These are phyloP conservation scores for Podospora bellae-mahoneyi DNA, from an alignment of 495 filamentous ascomycete genomes.

Conservation along the genomic window DNA sequence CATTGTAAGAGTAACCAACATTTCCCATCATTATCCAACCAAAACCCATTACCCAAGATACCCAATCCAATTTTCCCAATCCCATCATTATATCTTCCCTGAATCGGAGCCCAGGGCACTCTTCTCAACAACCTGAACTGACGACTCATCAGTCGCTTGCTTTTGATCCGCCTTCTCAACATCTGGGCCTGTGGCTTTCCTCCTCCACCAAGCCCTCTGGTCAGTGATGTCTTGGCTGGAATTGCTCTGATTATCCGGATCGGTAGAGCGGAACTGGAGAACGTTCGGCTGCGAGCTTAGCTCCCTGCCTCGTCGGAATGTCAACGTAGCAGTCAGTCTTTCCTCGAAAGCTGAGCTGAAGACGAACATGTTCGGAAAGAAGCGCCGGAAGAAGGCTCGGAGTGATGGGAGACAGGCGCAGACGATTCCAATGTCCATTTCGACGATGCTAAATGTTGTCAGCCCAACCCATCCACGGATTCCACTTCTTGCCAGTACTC, in stretches of 20 bases:
- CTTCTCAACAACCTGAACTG: neutral
- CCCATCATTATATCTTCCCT: neutral
- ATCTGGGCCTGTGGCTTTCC: neutral
- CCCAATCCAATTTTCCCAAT: neutral
- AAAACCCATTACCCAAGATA: neutral
- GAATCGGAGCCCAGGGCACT: neutral
- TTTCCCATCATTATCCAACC: neutral
- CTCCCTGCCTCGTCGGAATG: neutral
- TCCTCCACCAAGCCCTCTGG: neutral
- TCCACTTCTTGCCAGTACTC: slow-evolving; percentile 1
- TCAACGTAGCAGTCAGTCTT: slow-evolving; percentile 3
- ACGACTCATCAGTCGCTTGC: neutral
- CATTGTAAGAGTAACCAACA: neutral
- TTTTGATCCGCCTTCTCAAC: neutral
- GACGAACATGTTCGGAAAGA: slow-evolving; percentile 20
- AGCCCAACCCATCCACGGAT: neutral
- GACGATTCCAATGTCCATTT: slow-evolving; percentile 27
- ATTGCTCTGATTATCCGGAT: neutral
- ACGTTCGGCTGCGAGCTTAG: neutral
- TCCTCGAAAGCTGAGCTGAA: slow-evolving; percentile 5
- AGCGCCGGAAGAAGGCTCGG: slow-evolving; percentile 21
- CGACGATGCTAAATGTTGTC: slow-evolving; percentile 22
- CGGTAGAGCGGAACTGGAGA: neutral
- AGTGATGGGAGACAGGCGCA: slow-evolving; percentile 29
- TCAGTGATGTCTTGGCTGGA: neutral